A percentile compares a stretch with the other conserved stretches of the same genome.
These are phyloP conservation scores for Coemansia sp. DNA, from an alignment of 192 early-diverging fungal species.

Conservation along the genomic window DNA sequence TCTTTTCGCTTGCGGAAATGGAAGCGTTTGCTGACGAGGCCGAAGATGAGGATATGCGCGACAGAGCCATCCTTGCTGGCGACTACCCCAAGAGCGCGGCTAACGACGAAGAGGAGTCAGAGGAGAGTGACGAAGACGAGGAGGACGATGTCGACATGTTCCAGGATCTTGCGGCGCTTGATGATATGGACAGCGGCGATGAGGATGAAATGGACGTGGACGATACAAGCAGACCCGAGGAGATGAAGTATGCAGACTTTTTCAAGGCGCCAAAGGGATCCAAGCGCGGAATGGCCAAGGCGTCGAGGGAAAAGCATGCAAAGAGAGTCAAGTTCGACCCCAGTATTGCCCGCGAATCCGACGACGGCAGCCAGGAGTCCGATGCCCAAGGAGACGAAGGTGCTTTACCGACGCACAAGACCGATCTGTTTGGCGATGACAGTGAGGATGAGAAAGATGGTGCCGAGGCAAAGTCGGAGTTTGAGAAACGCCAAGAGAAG, in stretches of 20 bases:
- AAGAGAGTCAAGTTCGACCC: conserved; percentile 54
- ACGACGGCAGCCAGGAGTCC: conserved; percentile 43
- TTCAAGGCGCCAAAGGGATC: conserved; percentile 67
- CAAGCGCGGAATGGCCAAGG: conserved; percentile 48
- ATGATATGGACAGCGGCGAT: conserved; percentile 64
- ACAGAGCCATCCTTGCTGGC: conserved; percentile 57
- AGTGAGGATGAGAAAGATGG: conserved; percentile 10
- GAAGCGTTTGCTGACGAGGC: conserved; percentile 84
- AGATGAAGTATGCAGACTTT: conserved; percentile 82
- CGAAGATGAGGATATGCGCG: conserved; percentile 51
- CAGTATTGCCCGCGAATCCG: conserved; percentile 30
- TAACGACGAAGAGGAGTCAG: conserved; percentile 59
- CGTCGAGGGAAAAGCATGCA: conserved; percentile 33
- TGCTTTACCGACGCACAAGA: background rate
- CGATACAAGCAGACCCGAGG: conserved; percentile 58
- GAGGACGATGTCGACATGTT: conserved; percentile 65
- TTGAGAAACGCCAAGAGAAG: conserved; percentile 74
- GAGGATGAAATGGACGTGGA: conserved; percentile 66
- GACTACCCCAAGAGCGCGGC: conserved; percentile 49
- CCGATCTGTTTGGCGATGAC: conserved; percentile 35
- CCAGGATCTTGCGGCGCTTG: conserved; percentile 54
- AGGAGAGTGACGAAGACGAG: conserved; percentile 39
- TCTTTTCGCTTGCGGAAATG: conserved; percentile 88
- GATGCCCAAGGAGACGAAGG: background rate
- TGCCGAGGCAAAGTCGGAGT: conserved; percentile 61